A percentile compares a stretch with the other conserved stretches of the same genome.
Evolutionary conservation across 768 basidiomycete genomes (phyloP).

Genomic region (Phaeotremella skinneri): DNA sequence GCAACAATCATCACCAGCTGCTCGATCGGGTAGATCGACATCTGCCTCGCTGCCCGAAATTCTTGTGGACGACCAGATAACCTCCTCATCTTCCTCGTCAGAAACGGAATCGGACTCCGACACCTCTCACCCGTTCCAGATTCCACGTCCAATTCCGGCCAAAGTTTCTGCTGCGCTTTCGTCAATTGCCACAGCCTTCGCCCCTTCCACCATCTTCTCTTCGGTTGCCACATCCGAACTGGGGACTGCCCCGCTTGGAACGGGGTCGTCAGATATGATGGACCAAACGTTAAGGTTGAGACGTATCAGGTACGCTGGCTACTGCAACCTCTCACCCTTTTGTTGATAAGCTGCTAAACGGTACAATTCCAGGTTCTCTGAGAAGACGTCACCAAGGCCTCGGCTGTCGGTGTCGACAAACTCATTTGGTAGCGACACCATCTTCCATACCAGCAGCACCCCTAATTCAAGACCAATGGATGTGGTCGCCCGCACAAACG

Average conservation of each 20-base stretch:
- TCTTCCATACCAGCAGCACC: too few species aligned
- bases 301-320: constrained; percentile 25
- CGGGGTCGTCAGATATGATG: constrained; percentile 13
- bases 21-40: not conserved
- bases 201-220: constrained; percentile 20
- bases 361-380: not conserved
- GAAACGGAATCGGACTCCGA: not conserved
- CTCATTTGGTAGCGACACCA: too few species aligned
- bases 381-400: not conserved
- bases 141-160: constrained; percentile 28
- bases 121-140: constrained; percentile 5
- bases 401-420: too few species aligned
- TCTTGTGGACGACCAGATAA: not conserved
- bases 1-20: not conserved
- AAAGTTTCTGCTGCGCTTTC: constrained; percentile 38
- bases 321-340: not conserved
- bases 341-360: not conserved
- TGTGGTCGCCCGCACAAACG: too few species aligned
- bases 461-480: too few species aligned
- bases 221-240: not conserved
- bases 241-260: constrained; percentile 8
- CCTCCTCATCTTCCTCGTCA: not conserved
- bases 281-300: constrained; percentile 17
- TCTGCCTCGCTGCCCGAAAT: too few species aligned
- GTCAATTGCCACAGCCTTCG: constrained; percentile 30